Percentiles rank a stretch among this genome's conserved stretches.
Evolutionary conservation across 768 basidiomycete species (phyloP).

Genomic region (Pulveroboletus sp.): DNA sequence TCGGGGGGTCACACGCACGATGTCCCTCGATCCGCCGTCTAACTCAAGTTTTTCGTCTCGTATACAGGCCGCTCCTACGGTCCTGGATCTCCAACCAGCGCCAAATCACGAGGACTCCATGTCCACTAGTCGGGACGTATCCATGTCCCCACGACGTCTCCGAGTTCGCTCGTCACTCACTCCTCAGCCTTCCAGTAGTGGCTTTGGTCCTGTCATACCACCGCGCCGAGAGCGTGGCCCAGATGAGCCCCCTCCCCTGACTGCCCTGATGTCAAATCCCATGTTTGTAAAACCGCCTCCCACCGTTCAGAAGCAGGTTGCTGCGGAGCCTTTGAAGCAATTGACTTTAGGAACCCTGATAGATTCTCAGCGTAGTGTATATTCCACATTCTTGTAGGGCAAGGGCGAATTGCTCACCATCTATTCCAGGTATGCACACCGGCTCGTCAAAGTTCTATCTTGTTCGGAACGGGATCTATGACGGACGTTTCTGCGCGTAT

Average conservation of each 20-base stretch:
- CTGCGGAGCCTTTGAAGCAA: slow-evolving; percentile 27
- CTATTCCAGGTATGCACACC: slow-evolving; percentile 43
- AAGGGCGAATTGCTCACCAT: slow-evolving; percentile 1
- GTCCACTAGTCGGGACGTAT: slow-evolving; percentile 33
- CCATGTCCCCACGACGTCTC: slow-evolving; percentile 43
- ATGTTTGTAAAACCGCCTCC: slow-evolving; percentile 63
- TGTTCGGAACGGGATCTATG: slow-evolving; percentile 40
- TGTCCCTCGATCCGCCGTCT: slow-evolving; percentile 67
- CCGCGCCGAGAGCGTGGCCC: slow-evolving; percentile 42
- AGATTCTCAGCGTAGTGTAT: slow-evolving; percentile 52
- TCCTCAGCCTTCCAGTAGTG: slow-evolving; percentile 51
- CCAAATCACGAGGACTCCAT: slow-evolving; percentile 17
- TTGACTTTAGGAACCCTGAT: slow-evolving; percentile 56
- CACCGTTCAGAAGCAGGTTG: slow-evolving; percentile 19
- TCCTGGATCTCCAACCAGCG: slow-evolving; percentile 31
- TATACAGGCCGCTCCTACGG: slow-evolving; percentile 28
- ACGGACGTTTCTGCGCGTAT: slow-evolving; percentile 31
- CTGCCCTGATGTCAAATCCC: slow-evolving; percentile 57
- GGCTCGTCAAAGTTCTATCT: slow-evolving; percentile 47
- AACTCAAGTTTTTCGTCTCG: slow-evolving; percentile 20
- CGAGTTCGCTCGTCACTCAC: slow-evolving; percentile 68
- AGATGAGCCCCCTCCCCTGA: slow-evolving; percentile 69
- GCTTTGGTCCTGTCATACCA: slow-evolving; percentile 40
- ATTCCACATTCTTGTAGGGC: slow-evolving; percentile 21
- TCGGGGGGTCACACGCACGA: slow-evolving; percentile 47